phyloP scores from a whole-genome alignment of 176 grass and related monocot genomes.

The Dactylis glomerata region DNA sequence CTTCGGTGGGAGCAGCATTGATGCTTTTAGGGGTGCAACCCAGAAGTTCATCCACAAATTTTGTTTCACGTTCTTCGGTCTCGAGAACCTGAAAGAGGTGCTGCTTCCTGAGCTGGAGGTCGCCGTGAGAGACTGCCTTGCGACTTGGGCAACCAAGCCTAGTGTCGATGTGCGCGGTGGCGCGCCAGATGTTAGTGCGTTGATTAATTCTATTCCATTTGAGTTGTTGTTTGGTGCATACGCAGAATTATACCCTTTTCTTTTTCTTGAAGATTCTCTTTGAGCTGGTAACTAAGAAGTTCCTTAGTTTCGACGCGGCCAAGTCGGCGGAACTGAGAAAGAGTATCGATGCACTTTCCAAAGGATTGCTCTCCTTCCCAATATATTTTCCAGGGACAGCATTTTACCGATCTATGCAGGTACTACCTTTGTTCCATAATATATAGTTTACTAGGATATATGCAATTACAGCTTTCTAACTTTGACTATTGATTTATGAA shows the following conservation, averaged over 20 bases:
- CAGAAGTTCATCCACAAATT: background rate
- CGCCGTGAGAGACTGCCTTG: background rate
- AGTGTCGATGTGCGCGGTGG: background rate
- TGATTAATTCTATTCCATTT: background rate
- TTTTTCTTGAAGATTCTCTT: background rate
- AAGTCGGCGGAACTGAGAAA: background rate
- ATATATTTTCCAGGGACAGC: background rate
- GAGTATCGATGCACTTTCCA: background rate
- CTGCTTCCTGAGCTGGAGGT: background rate
- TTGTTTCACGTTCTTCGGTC: background rate
- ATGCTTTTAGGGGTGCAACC: background rate
- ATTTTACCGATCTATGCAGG: background rate
- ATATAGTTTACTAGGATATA: background rate
- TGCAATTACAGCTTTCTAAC: too few relatives aligned
- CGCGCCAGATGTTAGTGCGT: background rate
- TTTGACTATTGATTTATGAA: background rate
- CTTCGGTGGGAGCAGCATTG: background rate
- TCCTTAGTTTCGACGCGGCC: background rate
- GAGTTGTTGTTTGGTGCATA: background rate
- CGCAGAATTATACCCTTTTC: background rate
- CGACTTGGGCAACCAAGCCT: background rate
- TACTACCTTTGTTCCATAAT: background rate
- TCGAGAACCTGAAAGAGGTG: background rate
- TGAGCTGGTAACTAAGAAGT: background rate
- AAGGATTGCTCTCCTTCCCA: background rate